Evolutionary conservation across 169 alveolate genomes (phyloP).

Genomic region (Cryptosporidium bovis): DNA sequence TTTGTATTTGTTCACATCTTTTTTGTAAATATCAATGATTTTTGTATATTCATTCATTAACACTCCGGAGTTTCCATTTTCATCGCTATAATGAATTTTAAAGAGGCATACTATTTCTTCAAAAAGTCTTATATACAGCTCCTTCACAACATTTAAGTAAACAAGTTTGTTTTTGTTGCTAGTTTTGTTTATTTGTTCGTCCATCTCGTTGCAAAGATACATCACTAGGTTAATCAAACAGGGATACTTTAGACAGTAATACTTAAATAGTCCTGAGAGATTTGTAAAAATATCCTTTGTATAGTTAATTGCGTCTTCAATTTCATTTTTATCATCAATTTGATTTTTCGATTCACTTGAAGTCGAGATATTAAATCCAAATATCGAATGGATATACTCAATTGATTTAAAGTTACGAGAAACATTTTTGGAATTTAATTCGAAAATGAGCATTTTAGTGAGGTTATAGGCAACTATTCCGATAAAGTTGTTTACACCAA

Average conservation of each 20-base stretch:
- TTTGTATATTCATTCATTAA: constrained; percentile 30
- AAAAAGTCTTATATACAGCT: constrained; percentile 8
- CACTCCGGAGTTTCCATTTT: constrained; percentile 9
- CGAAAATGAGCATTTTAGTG: neutral
- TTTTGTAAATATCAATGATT: constrained; percentile 27
- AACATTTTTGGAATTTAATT: neutral
- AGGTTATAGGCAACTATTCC: neutral
- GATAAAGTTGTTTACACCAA: neutral
- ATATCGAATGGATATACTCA: too few relatives aligned
- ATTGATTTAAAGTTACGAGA: too few relatives aligned
- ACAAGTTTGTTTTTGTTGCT: neutral
- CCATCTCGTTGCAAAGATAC: neutral
- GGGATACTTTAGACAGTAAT: constrained; percentile 34
- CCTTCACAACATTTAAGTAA: constrained; percentile 23
- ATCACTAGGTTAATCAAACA: constrained; percentile 10
- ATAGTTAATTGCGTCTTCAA: neutral
- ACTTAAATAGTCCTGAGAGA: constrained; percentile 17
- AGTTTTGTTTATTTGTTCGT: neutral
- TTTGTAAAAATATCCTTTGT: constrained; percentile 11
- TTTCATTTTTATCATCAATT: too few relatives aligned
- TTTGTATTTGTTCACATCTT: neutral
- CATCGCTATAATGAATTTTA: constrained; percentile 21
- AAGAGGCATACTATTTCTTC: constrained; percentile 14
- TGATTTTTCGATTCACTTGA: too few relatives aligned
- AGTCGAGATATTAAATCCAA: too few relatives aligned